Base-by-base conservation (phyloP, 2,329 filamentous ascomycete species). In the Phyllosticta ampelicida region DNA sequence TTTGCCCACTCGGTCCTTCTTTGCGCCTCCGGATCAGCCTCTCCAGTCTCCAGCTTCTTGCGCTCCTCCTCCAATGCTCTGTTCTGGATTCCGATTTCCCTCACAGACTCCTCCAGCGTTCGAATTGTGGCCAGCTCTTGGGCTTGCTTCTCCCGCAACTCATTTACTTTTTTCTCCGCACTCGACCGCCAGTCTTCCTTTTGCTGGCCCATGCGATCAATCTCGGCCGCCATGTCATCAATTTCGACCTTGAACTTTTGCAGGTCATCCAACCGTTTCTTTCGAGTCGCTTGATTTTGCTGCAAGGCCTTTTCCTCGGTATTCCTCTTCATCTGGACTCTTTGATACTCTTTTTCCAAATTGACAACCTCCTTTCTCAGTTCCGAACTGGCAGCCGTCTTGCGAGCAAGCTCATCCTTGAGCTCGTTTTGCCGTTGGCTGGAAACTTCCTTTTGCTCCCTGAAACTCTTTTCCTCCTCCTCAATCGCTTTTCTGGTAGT, bases 371-470 rank as follows among this genome's bases (percentile, higher is more conserved):
- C 86, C 62, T 86, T 86, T 66, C 87, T 89, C 56, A 96, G 74
- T 67, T 90, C 90, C 51, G 89, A 85, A 53, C 90, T 96, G 54
- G 86, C 87, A 66, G 95, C 90, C 63, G 97, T 92, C 70, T 95
- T 96, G 67, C 95, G 89, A 69, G 89, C 94, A 56, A 94, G 78
- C 19, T 85, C 80, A 61, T 86, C 85, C 65, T 82, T 86, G 69
- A 96, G 84, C 54, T 86, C 81, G 63, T 95, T 89, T 60, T 89
- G 86, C 65, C 95, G 89, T 60, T 84, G 84, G 57, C 86, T 83
- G 29, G 96, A 63, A 10, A 74, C 70, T 1, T 70, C 70, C 61
- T 76, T 78, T 28, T 71, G 68, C 1, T 68, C 68, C 53, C 72
- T 65, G 58, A 77, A 78, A 53, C 80, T 78, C 49, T 79, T 77